Base-by-base conservation (phyloP, 345 rosid species). In the Crucihimalaya himalaica region DNA sequence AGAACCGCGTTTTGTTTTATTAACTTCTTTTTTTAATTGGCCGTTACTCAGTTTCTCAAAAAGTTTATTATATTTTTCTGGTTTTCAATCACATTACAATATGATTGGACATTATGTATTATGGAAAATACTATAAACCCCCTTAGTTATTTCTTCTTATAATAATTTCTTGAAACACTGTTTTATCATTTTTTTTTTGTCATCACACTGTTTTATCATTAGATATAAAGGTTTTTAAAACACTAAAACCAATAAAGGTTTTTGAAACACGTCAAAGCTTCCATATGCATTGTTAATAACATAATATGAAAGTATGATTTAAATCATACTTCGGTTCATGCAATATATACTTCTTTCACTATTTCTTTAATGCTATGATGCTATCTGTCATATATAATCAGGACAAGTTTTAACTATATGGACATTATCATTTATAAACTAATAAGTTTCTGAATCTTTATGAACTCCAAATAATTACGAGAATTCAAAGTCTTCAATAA, bases 1-100 rank as follows among this genome's bases (percentile, higher is more conserved):
- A 25, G 8, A 75, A 74, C 48, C 79, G 65, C 74, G 79, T 76
- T 62, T 68, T 76, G 50, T 51, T 61, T 29, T 7, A 46, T 68
- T 32, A 75, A 46, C 40, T 73, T 13, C 20, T 39, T 40, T 18
- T 27, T 21, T 13, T 14, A n/a, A n/a, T 47, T 35, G 12, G 58
- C 16, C 39, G 61, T 25, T 14, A 14, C 34, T 25, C 4, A 37
- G 21, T 29, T 55, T 55, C 6, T n/a, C 1, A 29, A 15, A 27
- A 16, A 23, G 2, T n/a, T n/a, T n/a, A 7, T 2, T 54, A 8
- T 46, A 25, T 37, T 39, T 46, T 45, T 46, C n/a, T 25, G 31
- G n/a, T 9, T 45, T 11, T 40, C 14, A 40, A 14, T 37, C 64
- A 59, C 63, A 8, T 31, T 11, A 12, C 55, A 23, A 39, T 31